A percentile compares a stretch with the other conserved stretches of the same genome.
Evolutionary conservation across 768 basidiomycete genomes (phyloP).

Genomic region (Suillus luteus): DNA sequence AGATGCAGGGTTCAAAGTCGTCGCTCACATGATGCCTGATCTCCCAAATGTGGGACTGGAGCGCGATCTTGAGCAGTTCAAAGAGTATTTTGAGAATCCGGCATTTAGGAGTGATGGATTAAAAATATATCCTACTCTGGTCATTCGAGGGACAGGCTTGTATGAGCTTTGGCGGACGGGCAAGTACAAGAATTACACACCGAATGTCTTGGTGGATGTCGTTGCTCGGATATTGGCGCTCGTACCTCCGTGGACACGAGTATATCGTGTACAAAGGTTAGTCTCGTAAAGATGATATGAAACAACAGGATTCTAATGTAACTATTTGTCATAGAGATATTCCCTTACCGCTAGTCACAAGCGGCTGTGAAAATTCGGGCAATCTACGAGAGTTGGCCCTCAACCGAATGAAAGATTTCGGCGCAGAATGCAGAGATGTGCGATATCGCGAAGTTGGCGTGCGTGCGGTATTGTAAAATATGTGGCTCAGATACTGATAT

Average conservation of each 20-base stretch:
- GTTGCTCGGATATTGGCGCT: slow-evolving; percentile 94
- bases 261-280: slow-evolving; percentile 95
- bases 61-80: slow-evolving; percentile 97
- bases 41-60: slow-evolving; percentile 97
- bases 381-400: slow-evolving; percentile 95
- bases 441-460: slow-evolving; percentile 98
- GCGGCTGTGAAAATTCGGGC: slow-evolving; percentile 96
- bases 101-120: slow-evolving; percentile 96
- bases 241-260: slow-evolving; percentile 98
- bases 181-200: slow-evolving; percentile 98
- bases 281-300: slow-evolving; percentile 19
- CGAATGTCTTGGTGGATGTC: slow-evolving; percentile 97
- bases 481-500: slow-evolving; percentile 11
- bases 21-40: slow-evolving; percentile 99
- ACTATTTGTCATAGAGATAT: slow-evolving; percentile 68
- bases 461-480: slow-evolving; percentile 34
- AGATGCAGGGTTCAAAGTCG: slow-evolving; percentile 99
- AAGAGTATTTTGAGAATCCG: slow-evolving; percentile 99
- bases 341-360: slow-evolving; percentile 92
- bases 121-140: slow-evolving; percentile 97
- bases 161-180: slow-evolving; percentile 97
- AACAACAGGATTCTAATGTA: slow-evolving; percentile 4
- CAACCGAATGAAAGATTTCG: slow-evolving; percentile 99
- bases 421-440: slow-evolving; percentile 95
- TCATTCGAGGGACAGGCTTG: slow-evolving; percentile 94